phyloP scores from a whole-genome alignment of 345 rosid genomes.

The Aquilaria yunnanensis region DNA sequence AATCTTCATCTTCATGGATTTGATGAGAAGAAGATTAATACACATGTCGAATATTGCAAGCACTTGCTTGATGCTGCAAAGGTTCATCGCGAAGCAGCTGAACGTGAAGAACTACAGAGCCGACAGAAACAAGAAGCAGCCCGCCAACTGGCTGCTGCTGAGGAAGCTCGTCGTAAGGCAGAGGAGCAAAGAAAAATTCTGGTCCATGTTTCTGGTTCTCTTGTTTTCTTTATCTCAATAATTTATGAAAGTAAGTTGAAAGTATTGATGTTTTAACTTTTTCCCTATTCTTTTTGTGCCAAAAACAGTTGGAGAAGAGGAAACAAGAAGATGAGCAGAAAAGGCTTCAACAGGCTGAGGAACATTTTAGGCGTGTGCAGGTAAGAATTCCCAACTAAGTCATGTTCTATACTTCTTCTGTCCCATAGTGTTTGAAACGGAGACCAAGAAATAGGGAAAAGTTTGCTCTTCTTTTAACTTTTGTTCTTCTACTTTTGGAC shows the following conservation, averaged over 20 bases:
- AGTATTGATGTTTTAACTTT: not conserved
- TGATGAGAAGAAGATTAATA: slow-evolving; percentile 94
- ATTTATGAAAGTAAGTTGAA: not conserved
- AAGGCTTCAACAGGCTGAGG: slow-evolving; percentile 84
- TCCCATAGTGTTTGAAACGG: too few species aligned
- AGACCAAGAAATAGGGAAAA: too few species aligned
- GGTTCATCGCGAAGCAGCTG: slow-evolving; percentile 93
- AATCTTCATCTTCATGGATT: slow-evolving; percentile 91
- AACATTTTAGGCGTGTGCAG: slow-evolving; percentile 82
- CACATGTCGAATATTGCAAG: slow-evolving; percentile 94
- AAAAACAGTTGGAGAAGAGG: slow-evolving; percentile 79
- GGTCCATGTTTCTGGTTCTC: slow-evolving; percentile 33
- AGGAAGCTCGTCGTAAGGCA: slow-evolving; percentile 97
- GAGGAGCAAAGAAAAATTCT: slow-evolving; percentile 92
- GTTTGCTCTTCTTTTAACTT: too few species aligned
- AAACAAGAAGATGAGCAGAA: slow-evolving; percentile 90
- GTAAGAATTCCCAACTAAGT: slow-evolving; percentile 25
- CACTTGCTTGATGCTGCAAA: slow-evolving; percentile 90
- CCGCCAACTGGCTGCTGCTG: slow-evolving; percentile 93
- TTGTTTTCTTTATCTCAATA: slow-evolving; percentile 4
- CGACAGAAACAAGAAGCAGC: slow-evolving; percentile 91
- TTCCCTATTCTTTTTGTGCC: slow-evolving; percentile 16
- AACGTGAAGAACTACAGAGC: slow-evolving; percentile 85
- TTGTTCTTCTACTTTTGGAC: too few species aligned
- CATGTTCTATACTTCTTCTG: too few species aligned